Conservation (phyloP, 345 rosid genomes). For the Salix dunnii region DNA sequence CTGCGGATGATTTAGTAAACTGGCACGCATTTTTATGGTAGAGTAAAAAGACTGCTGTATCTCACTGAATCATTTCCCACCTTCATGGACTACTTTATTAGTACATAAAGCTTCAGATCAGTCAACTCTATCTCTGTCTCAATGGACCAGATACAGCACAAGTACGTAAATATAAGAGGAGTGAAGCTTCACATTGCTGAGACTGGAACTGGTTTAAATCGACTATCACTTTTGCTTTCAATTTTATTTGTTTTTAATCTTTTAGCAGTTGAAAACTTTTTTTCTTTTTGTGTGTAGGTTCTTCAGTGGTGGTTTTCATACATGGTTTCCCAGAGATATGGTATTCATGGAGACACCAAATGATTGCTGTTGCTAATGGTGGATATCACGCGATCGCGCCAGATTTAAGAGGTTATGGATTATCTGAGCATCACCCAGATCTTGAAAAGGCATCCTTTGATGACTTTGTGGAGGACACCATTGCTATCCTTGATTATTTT, state of each 20-base stretch:
- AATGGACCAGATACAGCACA: constrained; percentile 26
- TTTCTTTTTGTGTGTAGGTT: constrained; percentile 4
- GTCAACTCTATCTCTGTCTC: not conserved
- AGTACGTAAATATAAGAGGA: constrained; percentile 17
- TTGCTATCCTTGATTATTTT: constrained; percentile 30
- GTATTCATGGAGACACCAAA: constrained; percentile 27
- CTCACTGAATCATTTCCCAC: not conserved
- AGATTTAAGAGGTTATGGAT: constrained; percentile 24
- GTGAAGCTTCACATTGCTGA: constrained; percentile 33
- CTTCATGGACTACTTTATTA: not conserved
- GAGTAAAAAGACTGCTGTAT: too few species aligned
- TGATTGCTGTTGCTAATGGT: constrained; percentile 20
- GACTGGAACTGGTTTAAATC: constrained; percentile 21
- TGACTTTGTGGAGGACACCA: constrained; percentile 33
- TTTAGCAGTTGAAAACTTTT: not conserved
- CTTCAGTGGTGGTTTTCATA: constrained; percentile 12
- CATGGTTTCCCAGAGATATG: constrained; percentile 27
- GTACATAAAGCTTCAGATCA: not conserved
- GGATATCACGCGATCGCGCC: constrained; percentile 19
- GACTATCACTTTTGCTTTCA: not conserved
- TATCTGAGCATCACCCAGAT: constrained; percentile 19
- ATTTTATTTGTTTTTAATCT: not conserved
- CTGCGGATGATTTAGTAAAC: too few species aligned
- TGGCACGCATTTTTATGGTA: too few species aligned
- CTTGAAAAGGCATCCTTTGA: constrained; percentile 28